Percentiles rank a stretch among this genome's conserved stretches.
These are phyloP conservation scores for Thozetella sp. DNA, from an alignment of 495 filamentous ascomycete species.

Conservation along the genomic window DNA sequence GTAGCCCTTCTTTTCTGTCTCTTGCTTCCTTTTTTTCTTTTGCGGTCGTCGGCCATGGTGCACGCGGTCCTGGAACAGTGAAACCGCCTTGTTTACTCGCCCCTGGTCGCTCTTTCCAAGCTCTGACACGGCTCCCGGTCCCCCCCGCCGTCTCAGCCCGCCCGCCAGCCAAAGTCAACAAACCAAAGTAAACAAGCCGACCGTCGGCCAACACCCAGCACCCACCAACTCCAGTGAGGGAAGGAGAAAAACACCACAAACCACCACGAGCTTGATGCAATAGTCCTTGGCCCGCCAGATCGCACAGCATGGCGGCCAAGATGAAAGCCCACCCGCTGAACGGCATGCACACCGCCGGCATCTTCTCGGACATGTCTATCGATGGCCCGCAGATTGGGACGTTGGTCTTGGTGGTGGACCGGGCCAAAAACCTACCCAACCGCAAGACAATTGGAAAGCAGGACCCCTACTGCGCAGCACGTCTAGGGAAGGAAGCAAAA, in stretches of 20 bases:
- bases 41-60: neutral
- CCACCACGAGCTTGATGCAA: slow-evolving; percentile 7
- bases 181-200: slow-evolving; percentile 3
- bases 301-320: slow-evolving; percentile 43
- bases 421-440: slow-evolving; percentile 95
- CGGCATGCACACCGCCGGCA: slow-evolving; percentile 81
- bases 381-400: slow-evolving; percentile 96
- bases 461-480: slow-evolving; percentile 93
- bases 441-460: slow-evolving; percentile 97
- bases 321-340: slow-evolving; percentile 41
- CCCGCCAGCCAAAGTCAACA: slow-evolving; percentile 28
- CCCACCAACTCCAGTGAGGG: neutral
- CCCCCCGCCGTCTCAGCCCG: slow-evolving; percentile 3
- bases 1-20: neutral
- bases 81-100: neutral
- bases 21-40: slow-evolving; percentile 1
- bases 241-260: too few species aligned
- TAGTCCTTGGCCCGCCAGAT: neutral
- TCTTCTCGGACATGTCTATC: slow-evolving; percentile 93
- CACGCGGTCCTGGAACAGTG: neutral
- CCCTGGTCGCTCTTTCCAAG: neutral
- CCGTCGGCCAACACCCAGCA: neutral
- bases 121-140: neutral
- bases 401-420: slow-evolving; percentile 87
- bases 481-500: slow-evolving; percentile 95